Evolutionary conservation across 2,329 filamentous ascomycete genomes (phyloP).

Genomic region (Diaporthe helianthi): DNA sequence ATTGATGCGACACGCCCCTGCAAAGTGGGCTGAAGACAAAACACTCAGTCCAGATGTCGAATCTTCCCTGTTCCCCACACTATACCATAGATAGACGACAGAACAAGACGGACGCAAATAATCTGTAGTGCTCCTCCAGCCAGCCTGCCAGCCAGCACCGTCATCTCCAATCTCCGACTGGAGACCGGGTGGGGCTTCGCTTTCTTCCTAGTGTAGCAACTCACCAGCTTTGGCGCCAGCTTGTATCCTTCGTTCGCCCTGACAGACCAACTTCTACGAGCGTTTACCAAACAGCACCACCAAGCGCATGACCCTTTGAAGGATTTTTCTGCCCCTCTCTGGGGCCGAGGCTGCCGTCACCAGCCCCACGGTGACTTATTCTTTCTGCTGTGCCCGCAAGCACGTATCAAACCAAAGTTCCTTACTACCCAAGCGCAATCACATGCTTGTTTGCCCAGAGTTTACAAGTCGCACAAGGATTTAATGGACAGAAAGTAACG

Average conservation of each 20-base stretch:
- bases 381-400: not conserved
- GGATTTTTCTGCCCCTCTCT: not conserved
- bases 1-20: conserved; percentile 18
- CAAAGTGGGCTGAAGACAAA: conserved; percentile 16
- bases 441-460: conserved; percentile 9
- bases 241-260: not conserved
- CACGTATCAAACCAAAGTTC: not conserved
- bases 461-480: not conserved
- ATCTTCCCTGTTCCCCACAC: not conserved
- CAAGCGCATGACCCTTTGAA: conserved; percentile 5
- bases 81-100: not conserved
- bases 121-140: not conserved
- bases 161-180: conserved; percentile 19
- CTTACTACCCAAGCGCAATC: not conserved
- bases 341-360: conserved; percentile 19
- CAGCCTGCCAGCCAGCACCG: not conserved
- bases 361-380: conserved; percentile 9
- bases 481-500: not conserved
- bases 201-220: not conserved
- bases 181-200: not conserved
- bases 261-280: not conserved
- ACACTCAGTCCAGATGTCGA: not conserved
- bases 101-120: not conserved
- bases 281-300: not conserved
- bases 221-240: not conserved